phyloP scores from a whole-genome alignment of 2,329 filamentous ascomycete species.

The Trichophyton schoenleinii region DNA sequence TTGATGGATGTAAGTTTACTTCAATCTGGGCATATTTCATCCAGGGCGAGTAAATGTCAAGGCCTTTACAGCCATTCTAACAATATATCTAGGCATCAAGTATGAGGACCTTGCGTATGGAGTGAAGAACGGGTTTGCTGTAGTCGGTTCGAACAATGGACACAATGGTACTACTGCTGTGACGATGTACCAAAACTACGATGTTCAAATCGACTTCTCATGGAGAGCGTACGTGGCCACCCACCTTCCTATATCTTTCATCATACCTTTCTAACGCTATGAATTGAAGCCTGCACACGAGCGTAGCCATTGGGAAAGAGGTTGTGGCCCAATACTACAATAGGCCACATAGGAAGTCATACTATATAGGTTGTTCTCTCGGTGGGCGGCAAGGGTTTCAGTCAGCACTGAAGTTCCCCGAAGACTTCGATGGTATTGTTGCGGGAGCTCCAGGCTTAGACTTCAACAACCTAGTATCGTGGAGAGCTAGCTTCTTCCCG shows the following conservation, averaged over 20 bases:
- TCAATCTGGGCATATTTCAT: neutral
- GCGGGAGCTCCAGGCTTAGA: neutral
- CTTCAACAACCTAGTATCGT: neutral
- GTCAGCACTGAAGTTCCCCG: neutral
- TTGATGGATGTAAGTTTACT: constrained; percentile 5
- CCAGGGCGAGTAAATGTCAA: neutral
- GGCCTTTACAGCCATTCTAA: neutral
- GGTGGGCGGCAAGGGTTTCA: constrained; percentile 2
- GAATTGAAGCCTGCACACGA: neutral
- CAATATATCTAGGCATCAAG: constrained; percentile 21
- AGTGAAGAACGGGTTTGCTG: constrained; percentile 26
- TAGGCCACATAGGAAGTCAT: neutral
- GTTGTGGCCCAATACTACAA: neutral
- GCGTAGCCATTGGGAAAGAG: neutral
- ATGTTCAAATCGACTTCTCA: constrained; percentile 31
- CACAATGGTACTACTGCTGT: constrained; percentile 31
- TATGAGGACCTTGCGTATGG: constrained; percentile 30
- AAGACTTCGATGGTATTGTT: constrained; percentile 1
- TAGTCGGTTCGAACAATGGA: constrained; percentile 34
- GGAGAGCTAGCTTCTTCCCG: neutral
- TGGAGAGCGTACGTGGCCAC: constrained; percentile 3
- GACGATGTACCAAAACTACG: constrained; percentile 30
- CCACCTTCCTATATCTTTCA: neutral
- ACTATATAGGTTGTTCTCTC: constrained; percentile 3
- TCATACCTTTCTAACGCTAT: neutral